Base-by-base conservation (phyloP, 2,329 filamentous ascomycete species). In the Aspergillus caelatus region DNA sequence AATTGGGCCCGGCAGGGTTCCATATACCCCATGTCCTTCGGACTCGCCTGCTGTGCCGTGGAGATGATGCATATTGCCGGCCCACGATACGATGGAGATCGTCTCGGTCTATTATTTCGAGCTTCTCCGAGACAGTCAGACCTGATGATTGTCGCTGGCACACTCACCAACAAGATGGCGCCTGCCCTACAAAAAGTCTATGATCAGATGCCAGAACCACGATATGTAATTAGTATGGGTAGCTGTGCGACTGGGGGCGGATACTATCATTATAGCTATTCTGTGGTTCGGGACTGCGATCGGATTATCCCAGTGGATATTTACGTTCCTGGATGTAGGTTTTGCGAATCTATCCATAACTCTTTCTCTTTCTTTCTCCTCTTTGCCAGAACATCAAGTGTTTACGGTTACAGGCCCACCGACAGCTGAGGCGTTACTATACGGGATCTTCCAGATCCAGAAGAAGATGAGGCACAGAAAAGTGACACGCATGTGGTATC, bases 41-140 rank as follows among this genome's bases (percentile, higher is more conserved):
- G 91, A 67, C 90, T 96, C 64, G 93, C 92, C 72, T 96, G 92
- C 86, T 96, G 92, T 81, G 92, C 92, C 80, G 83, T 96, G 75
- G 92, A 96, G 78, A 96, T 96, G 92, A 96, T 96, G 93, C 92
- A 96, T 80, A 85, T 94, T 53, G 96, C 93, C 46, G 93, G 91
- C 58, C 93, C 92, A 36, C 91, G 92, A 62, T 96, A 96, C 85
- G 92, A 96, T 76, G 92, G 96, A 78, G 92, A 96, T 81, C 88
- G 93, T 41, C 84, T 94, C 63, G 92, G 92, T 68, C 95, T 96
- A 76, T 95, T 96, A 77, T 96, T 95, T 86, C 89, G 92, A 71
- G 92, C 92, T 62, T 94, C 91, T 14, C 92, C 92, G 1, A 89
- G 92, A 67, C 92, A 96, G 79, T 91, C 92, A 64, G 93, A 96